A percentile compares a stretch with the other conserved stretches of the same genome.
Evolutionary conservation across 768 basidiomycete genomes (phyloP).

Genomic region (Strobilomyces confusus): DNA sequence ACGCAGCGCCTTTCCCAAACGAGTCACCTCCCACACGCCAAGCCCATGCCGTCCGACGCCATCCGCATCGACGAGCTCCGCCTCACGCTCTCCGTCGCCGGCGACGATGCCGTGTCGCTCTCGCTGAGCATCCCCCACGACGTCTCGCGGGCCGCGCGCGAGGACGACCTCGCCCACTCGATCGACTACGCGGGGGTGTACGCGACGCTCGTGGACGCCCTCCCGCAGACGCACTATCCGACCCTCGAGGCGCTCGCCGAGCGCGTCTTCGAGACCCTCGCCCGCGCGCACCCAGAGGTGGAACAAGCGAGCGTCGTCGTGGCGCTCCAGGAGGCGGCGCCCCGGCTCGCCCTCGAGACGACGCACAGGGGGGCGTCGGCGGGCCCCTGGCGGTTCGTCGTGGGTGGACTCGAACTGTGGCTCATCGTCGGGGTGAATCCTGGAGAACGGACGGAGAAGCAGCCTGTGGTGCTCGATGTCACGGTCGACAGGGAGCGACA

Average conservation of each 20-base stretch:
- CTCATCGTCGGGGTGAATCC: slow-evolving; percentile 66
- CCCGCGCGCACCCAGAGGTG: slow-evolving; percentile 32
- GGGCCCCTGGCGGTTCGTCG: slow-evolving; percentile 19
- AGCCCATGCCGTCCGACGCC: slow-evolving; percentile 18
- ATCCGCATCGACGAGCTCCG: slow-evolving; percentile 50
- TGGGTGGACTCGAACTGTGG: slow-evolving; percentile 44
- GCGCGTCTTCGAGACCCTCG: slow-evolving; percentile 37
- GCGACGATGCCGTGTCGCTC: slow-evolving; percentile 39
- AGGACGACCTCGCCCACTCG: slow-evolving; percentile 54
- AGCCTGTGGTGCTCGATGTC: slow-evolving; percentile 55
- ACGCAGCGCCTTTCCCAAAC: not conserved
- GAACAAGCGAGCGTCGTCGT: slow-evolving; percentile 41
- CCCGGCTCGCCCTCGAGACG: slow-evolving; percentile 42
- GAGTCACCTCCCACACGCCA: not conserved
- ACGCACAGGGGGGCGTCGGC: slow-evolving; percentile 21
- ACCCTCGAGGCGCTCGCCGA: slow-evolving; percentile 47
- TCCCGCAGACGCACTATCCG: slow-evolving; percentile 28
- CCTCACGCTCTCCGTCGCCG: slow-evolving; percentile 38
- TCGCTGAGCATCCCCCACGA: slow-evolving; percentile 50
- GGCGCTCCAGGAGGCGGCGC: slow-evolving; percentile 44
- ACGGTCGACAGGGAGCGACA: slow-evolving; percentile 23
- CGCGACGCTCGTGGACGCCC: slow-evolving; percentile 27
- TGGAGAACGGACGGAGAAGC: slow-evolving; percentile 61
- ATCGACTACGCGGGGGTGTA: slow-evolving; percentile 57
- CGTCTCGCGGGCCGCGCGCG: slow-evolving; percentile 43